Conservation (phyloP, 441 rosid genomes). For the Populus hybrid region DNA sequence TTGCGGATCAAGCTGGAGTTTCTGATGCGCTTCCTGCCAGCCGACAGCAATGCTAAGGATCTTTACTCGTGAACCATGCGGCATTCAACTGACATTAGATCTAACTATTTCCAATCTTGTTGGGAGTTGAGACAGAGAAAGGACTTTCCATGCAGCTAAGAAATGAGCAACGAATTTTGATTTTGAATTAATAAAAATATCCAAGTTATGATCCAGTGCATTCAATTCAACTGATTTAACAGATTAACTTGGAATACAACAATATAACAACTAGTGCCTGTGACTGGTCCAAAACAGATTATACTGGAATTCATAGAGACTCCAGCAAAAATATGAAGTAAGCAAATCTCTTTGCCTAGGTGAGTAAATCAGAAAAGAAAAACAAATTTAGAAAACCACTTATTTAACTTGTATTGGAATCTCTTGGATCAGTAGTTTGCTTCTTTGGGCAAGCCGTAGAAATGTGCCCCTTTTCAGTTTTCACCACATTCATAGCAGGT, state of each 20-base stretch:
- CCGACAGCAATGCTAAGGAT: no score
- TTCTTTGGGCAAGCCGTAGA: conserved; percentile 76
- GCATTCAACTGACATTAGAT: no score
- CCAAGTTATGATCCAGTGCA: not conserved
- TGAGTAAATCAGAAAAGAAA: not conserved
- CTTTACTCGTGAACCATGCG: no score
- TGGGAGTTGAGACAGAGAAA: no score
- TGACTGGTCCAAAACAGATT: not conserved
- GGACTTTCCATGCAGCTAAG: no score
- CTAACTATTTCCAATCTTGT: no score
- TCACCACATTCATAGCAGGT: conserved; percentile 68
- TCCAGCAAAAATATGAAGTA: not conserved
- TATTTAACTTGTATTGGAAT: conserved; percentile 22
- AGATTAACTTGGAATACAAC: conserved; percentile 13
- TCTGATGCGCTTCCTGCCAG: no score
- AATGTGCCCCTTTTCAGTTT: conserved; percentile 56
- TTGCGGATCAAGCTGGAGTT: no score
- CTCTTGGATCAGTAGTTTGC: conserved; percentile 35
- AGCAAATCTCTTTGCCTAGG: not conserved
- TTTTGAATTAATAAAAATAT: no score
- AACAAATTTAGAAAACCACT: not conserved
- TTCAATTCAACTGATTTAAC: conserved; percentile 13
- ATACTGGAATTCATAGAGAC: not conserved
- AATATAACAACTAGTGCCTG: not conserved
- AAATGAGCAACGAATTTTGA: no score